Conservation (phyloP, 768 basidiomycete genomes). For the Albatrellus ellisii region DNA sequence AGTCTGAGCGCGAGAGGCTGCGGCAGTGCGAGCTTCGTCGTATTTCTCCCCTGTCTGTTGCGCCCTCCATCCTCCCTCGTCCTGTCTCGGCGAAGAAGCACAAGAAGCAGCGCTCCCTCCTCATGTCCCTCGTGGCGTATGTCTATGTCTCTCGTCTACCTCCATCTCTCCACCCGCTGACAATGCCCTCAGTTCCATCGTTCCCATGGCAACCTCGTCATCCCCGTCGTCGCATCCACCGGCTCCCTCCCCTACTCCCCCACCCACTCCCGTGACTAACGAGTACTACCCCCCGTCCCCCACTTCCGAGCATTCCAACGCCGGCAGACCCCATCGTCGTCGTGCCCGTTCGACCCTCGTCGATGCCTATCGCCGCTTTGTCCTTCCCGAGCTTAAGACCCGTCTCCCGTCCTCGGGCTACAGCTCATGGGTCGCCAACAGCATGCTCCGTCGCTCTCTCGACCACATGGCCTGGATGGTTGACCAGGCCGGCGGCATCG, state of each 20-base stretch:
- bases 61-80: conserved; percentile 7
- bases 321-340: conserved; percentile 37
- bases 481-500: conserved; percentile 9
- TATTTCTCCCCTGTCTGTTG: no score
- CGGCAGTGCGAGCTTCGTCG: conserved; percentile 7
- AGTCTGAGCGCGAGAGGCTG: conserved; percentile 24
- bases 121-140: conserved; percentile 39
- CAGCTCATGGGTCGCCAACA: conserved; percentile 40
- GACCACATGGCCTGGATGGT: conserved; percentile 17
- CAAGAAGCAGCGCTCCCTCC: conserved; percentile 57
- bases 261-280: not conserved
- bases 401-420: conserved; percentile 27
- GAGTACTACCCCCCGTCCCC: conserved; percentile 3
- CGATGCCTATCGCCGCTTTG: conserved; percentile 50
- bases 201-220: not conserved
- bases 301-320: conserved; percentile 19
- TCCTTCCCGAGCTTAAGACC: conserved; percentile 36
- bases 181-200: not conserved
- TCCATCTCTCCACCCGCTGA: not conserved
- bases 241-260: conserved; percentile 16
- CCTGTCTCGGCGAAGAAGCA: conserved; percentile 32
- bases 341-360: conserved; percentile 56
- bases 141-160: not conserved
- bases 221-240: not conserved
- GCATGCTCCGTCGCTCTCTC: conserved; percentile 36